Percentiles rank a stretch among this genome's conserved stretches.
Evolutionary conservation across 2,329 filamentous ascomycete species (phyloP).

Genomic region (Aspergillus clavatus): DNA sequence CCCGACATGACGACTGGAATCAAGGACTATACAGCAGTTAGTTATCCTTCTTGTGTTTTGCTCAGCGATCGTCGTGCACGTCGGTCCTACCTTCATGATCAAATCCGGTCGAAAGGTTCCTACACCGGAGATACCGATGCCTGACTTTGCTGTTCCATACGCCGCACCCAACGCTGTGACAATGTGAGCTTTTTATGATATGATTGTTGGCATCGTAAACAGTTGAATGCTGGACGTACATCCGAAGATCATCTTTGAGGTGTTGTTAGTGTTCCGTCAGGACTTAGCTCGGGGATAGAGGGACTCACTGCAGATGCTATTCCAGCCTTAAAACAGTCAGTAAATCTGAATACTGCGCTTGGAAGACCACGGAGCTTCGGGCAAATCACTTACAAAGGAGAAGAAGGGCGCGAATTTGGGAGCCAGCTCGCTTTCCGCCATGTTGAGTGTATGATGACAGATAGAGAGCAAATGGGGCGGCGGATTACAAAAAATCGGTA

Average conservation of each 20-base stretch:
- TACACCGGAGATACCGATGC: constrained; percentile 63
- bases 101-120: constrained; percentile 62
- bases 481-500: too few relatives aligned
- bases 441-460: constrained; percentile 20
- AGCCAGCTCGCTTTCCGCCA: constrained; percentile 48
- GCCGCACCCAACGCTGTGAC: constrained; percentile 58
- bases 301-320: constrained; percentile 46
- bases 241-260: constrained; percentile 48
- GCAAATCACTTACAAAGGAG: constrained; percentile 61
- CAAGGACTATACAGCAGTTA: constrained; percentile 40
- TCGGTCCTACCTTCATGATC: constrained; percentile 59
- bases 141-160: constrained; percentile 64
- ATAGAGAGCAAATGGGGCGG: background rate
- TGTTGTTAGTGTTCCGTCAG: constrained; percentile 20
- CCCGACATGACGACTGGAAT: constrained; percentile 80
- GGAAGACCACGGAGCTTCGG: too few relatives aligned
- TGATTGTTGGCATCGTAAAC: constrained; percentile 4
- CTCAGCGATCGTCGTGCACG: background rate
- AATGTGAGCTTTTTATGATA: constrained; percentile 17
- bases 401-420: constrained; percentile 65
- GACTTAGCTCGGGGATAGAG: constrained; percentile 1
- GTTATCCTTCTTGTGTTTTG: background rate
- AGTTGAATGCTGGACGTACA: constrained; percentile 36
- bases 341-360: constrained; percentile 1
- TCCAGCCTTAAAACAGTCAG: constrained; percentile 40